Percentiles rank a stretch among this genome's conserved stretches.
Conservation (phyloP, 805 yeast species). For the Hermanozyma aechmeae region DNA sequence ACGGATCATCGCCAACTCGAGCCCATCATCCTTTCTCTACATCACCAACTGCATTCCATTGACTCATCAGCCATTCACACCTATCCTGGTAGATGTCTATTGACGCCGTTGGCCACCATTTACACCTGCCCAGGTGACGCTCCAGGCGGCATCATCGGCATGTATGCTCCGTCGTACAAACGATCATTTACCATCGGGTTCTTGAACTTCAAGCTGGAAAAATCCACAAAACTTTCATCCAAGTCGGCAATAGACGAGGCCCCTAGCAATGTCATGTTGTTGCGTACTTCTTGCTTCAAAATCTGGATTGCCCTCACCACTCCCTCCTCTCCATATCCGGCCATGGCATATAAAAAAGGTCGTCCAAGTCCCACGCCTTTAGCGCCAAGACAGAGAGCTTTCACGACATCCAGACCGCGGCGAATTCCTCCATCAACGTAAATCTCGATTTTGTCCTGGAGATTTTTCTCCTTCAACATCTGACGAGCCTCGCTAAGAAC, state of each 20-base stretch:
- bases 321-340: constrained; percentile 57
- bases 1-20: no score
- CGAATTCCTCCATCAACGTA: constrained; percentile 64
- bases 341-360: constrained; percentile 55
- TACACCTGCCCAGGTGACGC: no score
- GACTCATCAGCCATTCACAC: no score
- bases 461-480: constrained; percentile 32
- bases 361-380: constrained; percentile 65
- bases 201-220: constrained; percentile 1
- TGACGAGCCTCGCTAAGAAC: constrained; percentile 65
- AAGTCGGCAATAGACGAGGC: constrained; percentile 1
- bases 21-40: no score
- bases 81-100: no score
- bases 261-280: constrained; percentile 3
- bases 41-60: no score
- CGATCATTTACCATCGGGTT: constrained; percentile 2
- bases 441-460: constrained; percentile 41
- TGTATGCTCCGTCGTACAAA: constrained; percentile 1
- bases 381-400: constrained; percentile 63
- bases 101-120: no score
- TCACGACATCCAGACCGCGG: constrained; percentile 57
- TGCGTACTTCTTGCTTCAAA: constrained; percentile 1
- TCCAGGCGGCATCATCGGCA: no score
- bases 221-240: constrained; percentile 2
- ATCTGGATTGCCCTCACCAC: constrained; percentile 2